Percentiles rank a stretch among this genome's conserved stretches.
Conservation (phyloP, 2,329 filamentous ascomycete species). For the Pyricularia grisea region DNA sequence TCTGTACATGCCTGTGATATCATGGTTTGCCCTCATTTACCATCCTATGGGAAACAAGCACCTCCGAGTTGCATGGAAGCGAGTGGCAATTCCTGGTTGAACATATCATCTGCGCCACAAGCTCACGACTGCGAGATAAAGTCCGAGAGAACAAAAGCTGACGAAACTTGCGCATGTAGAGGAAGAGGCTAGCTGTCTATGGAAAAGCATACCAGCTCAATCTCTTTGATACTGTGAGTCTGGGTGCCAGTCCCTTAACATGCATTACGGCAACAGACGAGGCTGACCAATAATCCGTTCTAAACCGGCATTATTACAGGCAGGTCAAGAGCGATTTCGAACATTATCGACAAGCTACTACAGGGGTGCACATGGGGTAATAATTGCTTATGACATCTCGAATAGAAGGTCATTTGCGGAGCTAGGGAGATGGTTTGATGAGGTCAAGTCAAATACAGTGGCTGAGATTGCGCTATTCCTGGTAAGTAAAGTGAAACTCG, state of each 20-base stretch:
- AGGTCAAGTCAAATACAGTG: constrained; percentile 39
- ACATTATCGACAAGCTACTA: constrained; percentile 41
- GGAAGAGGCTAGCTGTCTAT: constrained; percentile 42
- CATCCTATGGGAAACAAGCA: neutral
- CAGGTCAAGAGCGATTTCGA: constrained; percentile 38
- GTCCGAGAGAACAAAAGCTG: neutral
- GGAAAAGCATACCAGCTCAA: constrained; percentile 42
- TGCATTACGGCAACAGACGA: neutral
- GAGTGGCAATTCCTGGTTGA: neutral
- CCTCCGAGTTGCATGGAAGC: neutral
- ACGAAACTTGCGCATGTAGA: constrained; percentile 20
- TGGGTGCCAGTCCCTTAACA: neutral
- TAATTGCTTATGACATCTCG: constrained; percentile 40
- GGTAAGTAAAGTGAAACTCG: constrained; percentile 17
- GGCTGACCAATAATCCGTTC: neutral
- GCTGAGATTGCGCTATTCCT: constrained; percentile 38
- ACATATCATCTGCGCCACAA: neutral
- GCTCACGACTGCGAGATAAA: neutral
- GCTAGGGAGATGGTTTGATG: constrained; percentile 45
- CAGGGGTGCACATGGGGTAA: constrained; percentile 37
- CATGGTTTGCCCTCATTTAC: neutral
- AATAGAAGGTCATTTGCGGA: constrained; percentile 38
- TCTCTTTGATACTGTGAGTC: constrained; percentile 39
- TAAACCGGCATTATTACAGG: constrained; percentile 15
- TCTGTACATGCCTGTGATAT: constrained; percentile 14